Evolutionary conservation across 2,329 filamentous ascomycete species (phyloP).

Genomic region (Pseudopyrenochaeta lycopersici): DNA sequence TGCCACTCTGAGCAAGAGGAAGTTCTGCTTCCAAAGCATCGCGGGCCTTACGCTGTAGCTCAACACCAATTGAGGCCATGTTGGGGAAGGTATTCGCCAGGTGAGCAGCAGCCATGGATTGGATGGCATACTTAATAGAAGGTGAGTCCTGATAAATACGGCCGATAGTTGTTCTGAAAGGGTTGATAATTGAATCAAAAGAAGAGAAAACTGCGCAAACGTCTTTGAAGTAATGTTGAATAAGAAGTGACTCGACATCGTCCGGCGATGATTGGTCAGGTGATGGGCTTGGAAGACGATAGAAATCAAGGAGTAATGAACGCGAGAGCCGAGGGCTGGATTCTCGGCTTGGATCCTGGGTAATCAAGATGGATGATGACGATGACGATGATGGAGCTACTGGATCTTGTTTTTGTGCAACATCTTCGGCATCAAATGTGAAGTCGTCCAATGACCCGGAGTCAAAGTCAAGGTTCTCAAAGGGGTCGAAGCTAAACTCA

Average conservation of each 20-base stretch:
- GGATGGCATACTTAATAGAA: constrained; percentile 68
- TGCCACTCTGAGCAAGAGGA: constrained; percentile 53
- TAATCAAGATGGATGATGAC: constrained; percentile 17
- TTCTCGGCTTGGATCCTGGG: constrained; percentile 26
- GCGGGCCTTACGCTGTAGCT: constrained; percentile 62
- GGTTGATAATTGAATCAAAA: constrained; percentile 70
- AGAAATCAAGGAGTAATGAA: constrained; percentile 51
- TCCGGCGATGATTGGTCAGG: constrained; percentile 45
- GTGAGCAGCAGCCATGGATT: constrained; percentile 71
- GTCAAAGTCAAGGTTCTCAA: constrained; percentile 40
- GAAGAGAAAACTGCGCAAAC: constrained; percentile 70
- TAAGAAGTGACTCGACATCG: constrained; percentile 64
- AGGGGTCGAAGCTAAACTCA: constrained; percentile 35
- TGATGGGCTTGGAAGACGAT: constrained; percentile 46
- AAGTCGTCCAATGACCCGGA: constrained; percentile 28
- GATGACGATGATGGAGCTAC: constrained; percentile 17
- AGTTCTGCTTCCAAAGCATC: constrained; percentile 61
- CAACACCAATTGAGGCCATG: constrained; percentile 60
- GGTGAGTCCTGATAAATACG: constrained; percentile 66
- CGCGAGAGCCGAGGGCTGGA: constrained; percentile 44
- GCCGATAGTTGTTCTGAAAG: constrained; percentile 67
- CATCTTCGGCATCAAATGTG: constrained; percentile 29
- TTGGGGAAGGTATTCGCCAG: constrained; percentile 66
- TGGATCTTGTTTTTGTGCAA: constrained; percentile 27
- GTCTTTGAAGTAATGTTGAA: constrained; percentile 72